A percentile compares a stretch with the other conserved stretches of the same genome.
Conservation (phyloP, 2,329 filamentous ascomycete species). For the Magnaporthiopsis incrustans region DNA sequence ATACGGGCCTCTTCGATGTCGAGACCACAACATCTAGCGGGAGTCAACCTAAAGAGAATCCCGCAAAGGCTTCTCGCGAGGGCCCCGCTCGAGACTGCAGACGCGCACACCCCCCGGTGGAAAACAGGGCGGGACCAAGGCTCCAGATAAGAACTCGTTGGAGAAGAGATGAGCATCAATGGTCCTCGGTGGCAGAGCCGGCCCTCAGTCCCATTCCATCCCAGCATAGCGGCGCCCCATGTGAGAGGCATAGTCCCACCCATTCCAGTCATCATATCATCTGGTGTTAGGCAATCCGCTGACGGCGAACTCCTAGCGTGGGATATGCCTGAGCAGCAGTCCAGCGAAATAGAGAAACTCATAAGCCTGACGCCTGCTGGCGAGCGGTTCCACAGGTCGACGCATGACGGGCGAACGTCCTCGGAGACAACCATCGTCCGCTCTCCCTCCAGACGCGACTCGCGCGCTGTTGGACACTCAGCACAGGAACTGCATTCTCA, state of each 20-base stretch:
- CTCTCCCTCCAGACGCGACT: constrained; percentile 21
- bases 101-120: constrained; percentile 11
- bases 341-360: not conserved
- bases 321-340: not conserved
- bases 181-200: constrained; percentile 44
- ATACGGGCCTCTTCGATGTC: constrained; percentile 37
- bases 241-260: constrained; percentile 6
- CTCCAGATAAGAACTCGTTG: constrained; percentile 25
- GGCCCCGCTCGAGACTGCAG: constrained; percentile 4
- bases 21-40: constrained; percentile 37
- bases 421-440: constrained; percentile 28
- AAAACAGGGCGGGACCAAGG: not conserved
- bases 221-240: constrained; percentile 13
- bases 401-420: constrained; percentile 15
- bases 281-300: not conserved
- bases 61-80: no score
- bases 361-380: not conserved
- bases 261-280: not conserved
- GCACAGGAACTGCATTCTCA: not conserved
- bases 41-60: not conserved
- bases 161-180: constrained; percentile 37
- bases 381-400: not conserved
- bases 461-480: not conserved
- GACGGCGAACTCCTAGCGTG: not conserved
- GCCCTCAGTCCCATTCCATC: constrained; percentile 41